Conservation (phyloP, 2,329 filamentous ascomycete genomes). For the Aspergillus jensenii region DNA sequence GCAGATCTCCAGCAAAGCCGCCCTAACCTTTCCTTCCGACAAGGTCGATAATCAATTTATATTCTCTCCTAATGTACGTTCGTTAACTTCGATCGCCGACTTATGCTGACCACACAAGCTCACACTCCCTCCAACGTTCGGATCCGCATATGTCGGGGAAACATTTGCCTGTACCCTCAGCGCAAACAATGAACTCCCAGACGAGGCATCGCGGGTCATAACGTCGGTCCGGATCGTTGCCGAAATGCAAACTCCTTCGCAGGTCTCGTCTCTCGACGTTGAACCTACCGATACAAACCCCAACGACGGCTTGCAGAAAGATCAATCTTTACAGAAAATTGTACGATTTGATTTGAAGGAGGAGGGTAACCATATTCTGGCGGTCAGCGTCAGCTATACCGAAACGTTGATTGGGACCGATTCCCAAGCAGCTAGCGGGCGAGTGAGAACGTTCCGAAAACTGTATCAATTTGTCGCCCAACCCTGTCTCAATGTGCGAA, state of each 20-base stretch:
- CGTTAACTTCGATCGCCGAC: not conserved
- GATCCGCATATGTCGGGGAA: slow-evolving; percentile 92
- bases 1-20: slow-evolving; percentile 61
- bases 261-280: slow-evolving; percentile 65
- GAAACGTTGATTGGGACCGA: slow-evolving; percentile 64
- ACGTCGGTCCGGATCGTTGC: slow-evolving; percentile 80
- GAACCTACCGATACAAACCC: slow-evolving; percentile 49
- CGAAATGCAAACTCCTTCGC: slow-evolving; percentile 91
- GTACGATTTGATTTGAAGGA: slow-evolving; percentile 87
- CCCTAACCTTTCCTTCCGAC: slow-evolving; percentile 68
- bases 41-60: slow-evolving; percentile 53
- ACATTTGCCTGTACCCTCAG: slow-evolving; percentile 92
- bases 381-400: slow-evolving; percentile 91
- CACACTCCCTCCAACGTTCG: slow-evolving; percentile 86
- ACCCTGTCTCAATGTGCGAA: slow-evolving; percentile 82
- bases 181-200: slow-evolving; percentile 79
- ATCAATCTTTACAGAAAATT: slow-evolving; percentile 74
- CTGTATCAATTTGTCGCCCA: slow-evolving; percentile 96
- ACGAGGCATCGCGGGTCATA: slow-evolving; percentile 51
- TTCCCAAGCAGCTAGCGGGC: slow-evolving; percentile 52
- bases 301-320: slow-evolving; percentile 38
- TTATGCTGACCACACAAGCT: slow-evolving; percentile 46
- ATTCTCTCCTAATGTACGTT: slow-evolving; percentile 53
- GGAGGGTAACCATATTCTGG: slow-evolving; percentile 89
- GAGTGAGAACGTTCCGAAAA: slow-evolving; percentile 86